Base-by-base conservation (phyloP, 208 protist genomes). In the Trypanosoma conorhini region DNA sequence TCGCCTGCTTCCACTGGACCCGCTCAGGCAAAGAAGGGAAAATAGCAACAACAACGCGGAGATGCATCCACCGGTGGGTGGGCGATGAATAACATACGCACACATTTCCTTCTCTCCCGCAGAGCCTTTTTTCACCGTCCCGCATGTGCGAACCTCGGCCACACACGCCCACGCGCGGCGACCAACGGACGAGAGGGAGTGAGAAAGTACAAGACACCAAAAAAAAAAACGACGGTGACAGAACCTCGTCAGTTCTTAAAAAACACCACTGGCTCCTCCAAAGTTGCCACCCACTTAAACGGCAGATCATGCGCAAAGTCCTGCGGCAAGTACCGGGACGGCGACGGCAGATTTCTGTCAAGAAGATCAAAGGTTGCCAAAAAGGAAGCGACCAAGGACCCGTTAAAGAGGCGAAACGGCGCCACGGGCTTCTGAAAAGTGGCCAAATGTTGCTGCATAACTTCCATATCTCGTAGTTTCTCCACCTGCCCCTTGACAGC, bases 221-320 rank as follows among this genome's bases (percentile, higher is more conserved):
- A n/a, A 19, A 62, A 40, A 62, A 40, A 52, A 13, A 52, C 22
- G 5, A 19, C 30, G 31, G 59, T 64, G 35, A 50, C 8, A 24
- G 7, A 51, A 55, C 28, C 21, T 48, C 30, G 22, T 62, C 68
- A 92, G 62, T 87, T 81, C 66, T 85, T 90, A 65, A 89, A 96
- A 55, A 96, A 94, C 31, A 96, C 81, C 21, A 91, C 62, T 4
- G 91, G 91, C 63, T 92, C 87, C 19, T 83, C 86, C n/a, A 94
- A 74, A 15, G 48, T 65, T 7, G 84, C 87, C 22, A 87, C 77
- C 33, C 84, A 78, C 12, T 80, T 86, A 64, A 93, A 93, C 5
- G 91, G 91, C 28, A 94, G 48, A 42, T 88, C 81, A 72, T 89
- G 84, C 3, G 88, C 84, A 79, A 94, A 96, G 76, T 96, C 91